Base-by-base conservation (phyloP, 805 yeast genomes). In the Wickerhamomyces chaumierensis region DNA sequence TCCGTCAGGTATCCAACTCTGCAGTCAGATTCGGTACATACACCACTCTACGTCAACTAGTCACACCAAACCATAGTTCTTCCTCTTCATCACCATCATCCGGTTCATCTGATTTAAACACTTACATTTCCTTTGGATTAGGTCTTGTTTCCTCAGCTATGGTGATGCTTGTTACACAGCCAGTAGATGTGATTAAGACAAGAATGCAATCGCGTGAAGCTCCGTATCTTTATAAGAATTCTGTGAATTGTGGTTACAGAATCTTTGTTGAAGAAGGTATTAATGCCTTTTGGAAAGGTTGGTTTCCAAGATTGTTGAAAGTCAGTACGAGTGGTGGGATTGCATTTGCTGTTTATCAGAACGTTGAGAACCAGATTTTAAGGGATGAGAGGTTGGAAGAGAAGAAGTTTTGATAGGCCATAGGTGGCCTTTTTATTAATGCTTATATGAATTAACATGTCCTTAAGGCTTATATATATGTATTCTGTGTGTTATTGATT, bases 21-120 rank as follows among this genome's bases (percentile, higher is more conserved):
- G 74, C 83, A 33, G 87, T 85, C 2, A 75, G 95, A 70, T 81
- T 87, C 46, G 81, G 94, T 5, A 73, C 87, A 0, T 90, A 82
- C 61, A 83, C 83, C 42, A 69, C 81, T 19, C 62, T 92, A 25
- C 78, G 81, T 49, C 96, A 87, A 54, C 48, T 77, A 35, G 54
- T 80, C 16, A 74, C 73, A 34, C 84, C 84, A 1, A 77, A 60
- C 12, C 5, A 13, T 25, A 14, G n/a, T 9, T 56, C 54, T 31
- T 51, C 51, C n/a, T n/a, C n/a, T n/a, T n/a, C n/a, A n/a, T n/a
- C n/a, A n/a, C n/a, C n/a, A n/a, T n/a, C n/a, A n/a, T n/a, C n/a
- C n/a, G n/a, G n/a, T n/a, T n/a, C n/a, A n/a, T n/a, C n/a, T 34
- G 65, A 60, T 49, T 34, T 64, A 49, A 56, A 60, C 40, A 55